Conservation (phyloP, 2,329 filamentous ascomycete genomes). For the Colletotrichum paranaense region DNA sequence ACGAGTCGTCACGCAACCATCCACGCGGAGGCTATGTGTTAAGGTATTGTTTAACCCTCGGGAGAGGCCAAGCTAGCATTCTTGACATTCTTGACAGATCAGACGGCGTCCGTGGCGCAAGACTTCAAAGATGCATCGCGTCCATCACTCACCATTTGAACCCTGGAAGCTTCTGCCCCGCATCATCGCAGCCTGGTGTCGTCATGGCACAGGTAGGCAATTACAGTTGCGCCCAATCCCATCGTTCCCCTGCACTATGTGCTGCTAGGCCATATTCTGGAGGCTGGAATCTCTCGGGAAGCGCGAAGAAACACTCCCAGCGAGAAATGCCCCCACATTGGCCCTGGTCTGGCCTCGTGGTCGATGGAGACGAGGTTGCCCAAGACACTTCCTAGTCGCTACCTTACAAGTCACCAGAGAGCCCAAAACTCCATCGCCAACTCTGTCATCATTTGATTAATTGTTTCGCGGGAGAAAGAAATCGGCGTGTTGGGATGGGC, state of each 20-base stretch:
- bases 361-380: slow-evolving; percentile 2
- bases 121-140: slow-evolving; percentile 1
- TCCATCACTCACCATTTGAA: background rate
- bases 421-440: background rate
- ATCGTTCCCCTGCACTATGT: background rate
- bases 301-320: slow-evolving; percentile 16
- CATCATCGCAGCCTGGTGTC: slow-evolving; percentile 22
- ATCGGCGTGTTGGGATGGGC: background rate
- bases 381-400: background rate
- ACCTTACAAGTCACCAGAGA: background rate
- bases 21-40: background rate
- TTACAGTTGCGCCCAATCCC: slow-evolving; percentile 22
- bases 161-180: slow-evolving; percentile 24
- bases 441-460: background rate
- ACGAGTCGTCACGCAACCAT: background rate
- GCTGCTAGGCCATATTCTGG: background rate
- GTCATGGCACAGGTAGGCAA: slow-evolving; percentile 27
- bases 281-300: slow-evolving; percentile 18
- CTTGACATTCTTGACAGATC: slow-evolving; percentile 15
- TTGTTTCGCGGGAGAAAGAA: background rate
- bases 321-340: slow-evolving; percentile 10
- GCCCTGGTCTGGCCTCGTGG: slow-evolving; percentile 21
- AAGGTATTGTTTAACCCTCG: background rate
- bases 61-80: background rate
- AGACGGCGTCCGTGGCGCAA: background rate